Evolutionary conservation across 352 stramenopile genomes (phyloP).

Genomic region (Hyphochytrium catenoides): DNA sequence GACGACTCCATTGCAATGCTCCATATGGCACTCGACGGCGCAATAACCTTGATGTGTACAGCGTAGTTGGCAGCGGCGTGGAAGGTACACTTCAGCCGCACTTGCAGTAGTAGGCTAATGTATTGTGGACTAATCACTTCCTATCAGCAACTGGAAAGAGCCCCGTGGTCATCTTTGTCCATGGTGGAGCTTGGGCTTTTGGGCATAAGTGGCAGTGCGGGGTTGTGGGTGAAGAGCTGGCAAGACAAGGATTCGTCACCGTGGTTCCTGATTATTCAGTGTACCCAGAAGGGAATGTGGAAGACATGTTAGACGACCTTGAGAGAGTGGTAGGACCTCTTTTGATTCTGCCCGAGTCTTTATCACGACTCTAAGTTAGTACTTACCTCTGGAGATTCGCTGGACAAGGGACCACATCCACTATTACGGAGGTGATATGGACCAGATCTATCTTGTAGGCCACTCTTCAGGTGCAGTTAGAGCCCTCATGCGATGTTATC

Average conservation of each 20-base stretch:
- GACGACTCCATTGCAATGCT: too few species aligned
- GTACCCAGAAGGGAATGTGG: slow-evolving; percentile 47
- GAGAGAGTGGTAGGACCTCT: slow-evolving; percentile 21
- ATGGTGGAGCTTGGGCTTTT: slow-evolving; percentile 61
- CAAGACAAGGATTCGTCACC: slow-evolving; percentile 30
- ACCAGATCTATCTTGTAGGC: slow-evolving; percentile 23
- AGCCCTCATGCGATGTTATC: too few species aligned
- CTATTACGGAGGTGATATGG: slow-evolving; percentile 20
- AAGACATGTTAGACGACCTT: slow-evolving; percentile 67
- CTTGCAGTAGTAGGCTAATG: too few species aligned
- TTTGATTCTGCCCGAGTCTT: neutral
- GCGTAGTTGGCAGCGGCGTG: too few species aligned
- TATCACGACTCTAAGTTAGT: too few species aligned
- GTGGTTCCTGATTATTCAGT: slow-evolving; percentile 70
- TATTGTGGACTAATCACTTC: too few species aligned
- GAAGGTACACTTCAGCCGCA: too few species aligned
- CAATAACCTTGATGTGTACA: too few species aligned
- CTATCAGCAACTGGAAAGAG: too few species aligned
- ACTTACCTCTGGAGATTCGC: slow-evolving; percentile 16
- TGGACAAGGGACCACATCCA: slow-evolving; percentile 25
- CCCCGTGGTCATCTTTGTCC: slow-evolving; percentile 72
- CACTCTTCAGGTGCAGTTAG: slow-evolving; percentile 44
- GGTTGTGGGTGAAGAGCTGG: slow-evolving; percentile 27
- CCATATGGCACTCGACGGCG: too few species aligned
- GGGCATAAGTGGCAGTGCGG: slow-evolving; percentile 50